These are phyloP conservation scores for Arthrobotrys sphaeroides DNA, from an alignment of 2,329 filamentous ascomycete species.

Conservation along the genomic window DNA sequence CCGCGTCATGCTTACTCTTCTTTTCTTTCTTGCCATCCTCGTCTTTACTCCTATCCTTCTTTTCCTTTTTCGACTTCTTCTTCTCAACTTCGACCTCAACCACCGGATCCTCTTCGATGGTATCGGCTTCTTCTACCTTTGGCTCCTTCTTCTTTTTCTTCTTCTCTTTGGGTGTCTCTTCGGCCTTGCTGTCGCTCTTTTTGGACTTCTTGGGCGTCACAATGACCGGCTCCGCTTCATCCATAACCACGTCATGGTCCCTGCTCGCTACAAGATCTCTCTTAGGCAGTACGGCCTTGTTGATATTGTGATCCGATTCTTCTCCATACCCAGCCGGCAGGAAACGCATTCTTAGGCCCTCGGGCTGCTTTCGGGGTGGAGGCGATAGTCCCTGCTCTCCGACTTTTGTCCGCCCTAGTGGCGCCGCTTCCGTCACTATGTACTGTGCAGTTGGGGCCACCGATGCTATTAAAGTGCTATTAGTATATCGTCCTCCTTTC, in stretches of 20 bases:
- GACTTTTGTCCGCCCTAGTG: not conserved
- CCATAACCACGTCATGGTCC: conserved; percentile 35
- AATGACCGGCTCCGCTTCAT: not conserved
- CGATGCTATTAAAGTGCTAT: conserved; percentile 17
- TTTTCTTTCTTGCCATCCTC: conserved; percentile 45
- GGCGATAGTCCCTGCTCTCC: conserved; percentile 32
- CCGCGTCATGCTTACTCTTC: conserved; percentile 51
- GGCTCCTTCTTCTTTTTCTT: conserved; percentile 29
- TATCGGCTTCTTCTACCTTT: conserved; percentile 24
- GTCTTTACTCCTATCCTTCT: conserved; percentile 27
- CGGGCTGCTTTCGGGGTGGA: conserved; percentile 54
- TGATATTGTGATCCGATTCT: conserved; percentile 39
- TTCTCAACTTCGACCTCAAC: conserved; percentile 21
- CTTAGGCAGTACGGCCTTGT: conserved; percentile 23
- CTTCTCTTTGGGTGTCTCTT: conserved; percentile 33
- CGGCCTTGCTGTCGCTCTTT: not conserved
- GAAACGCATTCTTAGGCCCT: conserved; percentile 56
- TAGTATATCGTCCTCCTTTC: not conserved
- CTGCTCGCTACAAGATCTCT: conserved; percentile 31
- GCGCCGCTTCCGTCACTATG: conserved; percentile 52
- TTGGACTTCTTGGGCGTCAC: conserved; percentile 28
- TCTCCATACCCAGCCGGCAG: conserved; percentile 56
- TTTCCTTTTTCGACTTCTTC: conserved; percentile 46
- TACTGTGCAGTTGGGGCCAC: conserved; percentile 51
- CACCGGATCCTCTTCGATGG: not conserved